Evolutionary conservation across 257 asterid species (phyloP).

Genomic region (Petunia axillaris): DNA sequence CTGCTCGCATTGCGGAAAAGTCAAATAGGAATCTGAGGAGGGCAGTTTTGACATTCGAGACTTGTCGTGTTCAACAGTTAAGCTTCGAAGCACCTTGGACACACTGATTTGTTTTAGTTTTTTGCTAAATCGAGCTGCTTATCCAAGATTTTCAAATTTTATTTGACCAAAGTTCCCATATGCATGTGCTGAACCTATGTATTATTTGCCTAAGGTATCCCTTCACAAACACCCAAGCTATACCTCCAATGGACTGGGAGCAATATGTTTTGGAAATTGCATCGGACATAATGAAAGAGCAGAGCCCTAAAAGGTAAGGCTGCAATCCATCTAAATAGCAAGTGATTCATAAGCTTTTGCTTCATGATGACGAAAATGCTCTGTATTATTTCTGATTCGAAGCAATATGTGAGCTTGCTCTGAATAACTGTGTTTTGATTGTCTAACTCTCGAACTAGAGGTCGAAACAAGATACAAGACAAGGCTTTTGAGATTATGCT

Average conservation of each 20-base stretch:
- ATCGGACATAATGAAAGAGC: constrained; percentile 89
- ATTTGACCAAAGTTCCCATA: constrained; percentile 2
- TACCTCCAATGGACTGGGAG: constrained; percentile 98
- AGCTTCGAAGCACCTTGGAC: constrained; percentile 34
- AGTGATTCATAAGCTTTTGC: constrained; percentile 22
- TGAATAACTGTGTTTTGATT: background rate
- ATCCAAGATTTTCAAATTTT: background rate
- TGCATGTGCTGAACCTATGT: constrained; percentile 24
- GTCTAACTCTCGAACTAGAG: constrained; percentile 10
- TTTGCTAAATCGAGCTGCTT: constrained; percentile 10
- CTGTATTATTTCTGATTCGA: too few species aligned
- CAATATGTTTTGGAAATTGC: constrained; percentile 89
- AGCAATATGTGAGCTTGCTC: too few species aligned
- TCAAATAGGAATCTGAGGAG: constrained; percentile 92
- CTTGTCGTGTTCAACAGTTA: constrained; percentile 97
- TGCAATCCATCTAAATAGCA: constrained; percentile 25
- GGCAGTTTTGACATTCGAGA: constrained; percentile 87
- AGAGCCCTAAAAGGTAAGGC: constrained; percentile 89
- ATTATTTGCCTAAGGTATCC: constrained; percentile 69
- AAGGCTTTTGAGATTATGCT: background rate
- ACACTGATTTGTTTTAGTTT: constrained; percentile 17
- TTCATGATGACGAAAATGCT: constrained; percentile 7
- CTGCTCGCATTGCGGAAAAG: constrained; percentile 75
- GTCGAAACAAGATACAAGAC: background rate
- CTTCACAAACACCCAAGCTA: constrained; percentile 68